Conservation (phyloP, 2,329 filamentous ascomycete genomes). For the Colletotrichum sp. region DNA sequence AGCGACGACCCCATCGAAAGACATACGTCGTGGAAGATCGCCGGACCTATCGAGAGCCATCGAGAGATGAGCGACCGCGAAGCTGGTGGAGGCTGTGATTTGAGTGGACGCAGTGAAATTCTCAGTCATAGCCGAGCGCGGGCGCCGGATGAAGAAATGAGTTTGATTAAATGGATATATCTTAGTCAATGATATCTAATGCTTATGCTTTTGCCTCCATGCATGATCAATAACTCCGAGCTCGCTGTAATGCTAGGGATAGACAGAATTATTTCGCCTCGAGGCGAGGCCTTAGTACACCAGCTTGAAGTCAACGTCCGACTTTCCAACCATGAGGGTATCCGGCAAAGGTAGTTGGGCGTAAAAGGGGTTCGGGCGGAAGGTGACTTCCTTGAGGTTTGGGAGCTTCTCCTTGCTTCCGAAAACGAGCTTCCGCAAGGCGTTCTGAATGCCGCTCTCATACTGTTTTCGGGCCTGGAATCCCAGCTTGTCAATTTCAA, state of each 20-base stretch:
- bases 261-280: background rate
- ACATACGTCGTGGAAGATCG: background rate
- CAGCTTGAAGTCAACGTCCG: slow-evolving; percentile 3
- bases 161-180: background rate
- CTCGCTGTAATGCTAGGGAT: background rate
- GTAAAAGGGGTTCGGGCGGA: slow-evolving; percentile 16
- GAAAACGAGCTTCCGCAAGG: slow-evolving; percentile 35
- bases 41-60: background rate
- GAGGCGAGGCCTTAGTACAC: background rate
- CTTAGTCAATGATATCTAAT: background rate
- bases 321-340: background rate
- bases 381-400: slow-evolving; percentile 11
- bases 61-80: background rate
- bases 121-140: background rate
- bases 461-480: slow-evolving; percentile 23
- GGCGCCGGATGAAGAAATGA: background rate
- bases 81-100: background rate
- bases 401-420: background rate
- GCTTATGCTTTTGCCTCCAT: background rate
- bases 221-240: background rate
- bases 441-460: slow-evolving; percentile 33
- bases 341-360: slow-evolving; percentile 11
- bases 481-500: slow-evolving; percentile 7
- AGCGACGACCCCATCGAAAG: background rate
- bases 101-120: background rate